phyloP scores from a whole-genome alignment of 75 land plant species.

The Azolla pinnata region DNA sequence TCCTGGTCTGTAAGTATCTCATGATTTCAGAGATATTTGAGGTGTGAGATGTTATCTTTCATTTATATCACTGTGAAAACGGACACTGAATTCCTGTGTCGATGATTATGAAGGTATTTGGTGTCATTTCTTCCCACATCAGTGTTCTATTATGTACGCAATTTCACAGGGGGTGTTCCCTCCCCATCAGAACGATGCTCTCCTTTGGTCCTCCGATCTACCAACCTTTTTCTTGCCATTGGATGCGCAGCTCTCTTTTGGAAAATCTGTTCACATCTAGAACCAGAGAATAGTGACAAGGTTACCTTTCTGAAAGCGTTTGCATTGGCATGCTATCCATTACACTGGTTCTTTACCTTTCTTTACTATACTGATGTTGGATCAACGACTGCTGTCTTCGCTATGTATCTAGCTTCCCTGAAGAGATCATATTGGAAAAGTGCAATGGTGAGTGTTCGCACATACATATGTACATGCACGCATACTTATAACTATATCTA shows the following conservation, averaged over 20 bases:
- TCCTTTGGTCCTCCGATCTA: slow-evolving; percentile 52
- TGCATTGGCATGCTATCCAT: slow-evolving; percentile 55
- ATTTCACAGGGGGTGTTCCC: slow-evolving; percentile 13
- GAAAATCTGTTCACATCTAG: slow-evolving; percentile 38
- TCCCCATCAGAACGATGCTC: slow-evolving; percentile 45
- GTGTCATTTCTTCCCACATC: slow-evolving; percentile 67
- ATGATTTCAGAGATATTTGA: not conserved
- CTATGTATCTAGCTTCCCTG: slow-evolving; percentile 69
- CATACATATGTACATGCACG: not conserved
- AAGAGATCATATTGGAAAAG: slow-evolving; percentile 60
- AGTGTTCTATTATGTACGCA: slow-evolving; percentile 43
- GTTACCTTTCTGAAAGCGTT: slow-evolving; percentile 41
- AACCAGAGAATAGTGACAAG: slow-evolving; percentile 37
- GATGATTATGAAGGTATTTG: slow-evolving; percentile 49
- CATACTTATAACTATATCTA: not conserved
- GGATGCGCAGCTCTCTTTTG: slow-evolving; percentile 55
- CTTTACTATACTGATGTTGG: slow-evolving; percentile 84
- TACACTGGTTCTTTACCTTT: slow-evolving; percentile 82
- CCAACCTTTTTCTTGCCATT: slow-evolving; percentile 47
- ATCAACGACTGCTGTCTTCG: slow-evolving; percentile 80
- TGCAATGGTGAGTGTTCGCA: slow-evolving; percentile 50
- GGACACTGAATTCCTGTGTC: not conserved
- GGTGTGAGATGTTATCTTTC: not conserved
- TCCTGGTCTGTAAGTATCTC: slow-evolving; percentile 65
- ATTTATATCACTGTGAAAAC: slow-evolving; percentile 2